Percentiles rank a stretch among this genome's conserved stretches.
Conservation (phyloP, 179 eudicot genomes). For the Corrigiola litoralis region DNA sequence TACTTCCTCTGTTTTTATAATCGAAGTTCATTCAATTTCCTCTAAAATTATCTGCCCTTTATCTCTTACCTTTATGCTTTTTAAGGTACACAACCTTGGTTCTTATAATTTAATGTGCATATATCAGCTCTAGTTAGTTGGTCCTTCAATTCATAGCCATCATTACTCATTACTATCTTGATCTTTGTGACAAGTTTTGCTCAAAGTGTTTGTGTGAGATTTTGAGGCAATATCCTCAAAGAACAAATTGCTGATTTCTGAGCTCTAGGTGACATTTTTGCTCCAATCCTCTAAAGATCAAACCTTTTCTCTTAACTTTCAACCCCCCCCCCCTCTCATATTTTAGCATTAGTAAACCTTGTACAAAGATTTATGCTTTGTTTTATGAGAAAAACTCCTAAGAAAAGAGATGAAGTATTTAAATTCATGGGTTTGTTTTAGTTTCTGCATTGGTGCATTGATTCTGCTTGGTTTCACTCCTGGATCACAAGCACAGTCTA, state of each 20-base stretch:
- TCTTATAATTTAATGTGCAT: constrained; percentile 7
- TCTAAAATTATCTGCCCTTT: background rate
- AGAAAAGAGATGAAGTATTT: constrained; percentile 30
- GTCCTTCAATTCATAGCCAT: constrained; percentile 4
- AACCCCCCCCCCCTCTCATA: too few relatives aligned
- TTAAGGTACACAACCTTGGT: constrained; percentile 3
- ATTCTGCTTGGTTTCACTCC: constrained; percentile 20
- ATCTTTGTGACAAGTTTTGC: background rate
- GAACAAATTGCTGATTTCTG: constrained; percentile 2
- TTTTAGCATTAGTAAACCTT: too few relatives aligned
- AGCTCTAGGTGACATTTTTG: constrained; percentile 16
- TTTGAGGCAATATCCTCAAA: constrained; percentile 12
- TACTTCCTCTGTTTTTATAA: constrained; percentile 21
- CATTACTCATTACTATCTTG: background rate
- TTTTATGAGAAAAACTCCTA: background rate
- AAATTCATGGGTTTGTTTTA: constrained; percentile 16
- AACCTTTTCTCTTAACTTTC: background rate
- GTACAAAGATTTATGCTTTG: constrained; percentile 5
- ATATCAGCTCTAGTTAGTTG: constrained; percentile 4
- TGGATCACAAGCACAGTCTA: constrained; percentile 43
- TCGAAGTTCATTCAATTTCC: background rate
- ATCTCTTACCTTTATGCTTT: background rate
- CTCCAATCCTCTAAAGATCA: background rate
- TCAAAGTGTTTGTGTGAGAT: background rate
- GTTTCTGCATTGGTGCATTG: constrained; percentile 13